phyloP scores from a whole-genome alignment of 495 filamentous ascomycete species.

The Annulohypoxylon bovei region DNA sequence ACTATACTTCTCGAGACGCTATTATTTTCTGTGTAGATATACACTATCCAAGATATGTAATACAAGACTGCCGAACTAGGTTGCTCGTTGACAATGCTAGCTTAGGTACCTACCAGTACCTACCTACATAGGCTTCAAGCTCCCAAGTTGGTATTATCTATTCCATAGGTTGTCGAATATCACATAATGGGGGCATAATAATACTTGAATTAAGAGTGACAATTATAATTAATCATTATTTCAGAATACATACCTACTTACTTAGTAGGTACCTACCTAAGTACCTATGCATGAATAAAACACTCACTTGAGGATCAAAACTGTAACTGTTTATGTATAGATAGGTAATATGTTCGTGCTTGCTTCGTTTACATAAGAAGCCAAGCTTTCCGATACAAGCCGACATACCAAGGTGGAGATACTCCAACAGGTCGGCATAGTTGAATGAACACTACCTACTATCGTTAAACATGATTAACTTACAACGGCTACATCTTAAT shows the following conservation, averaged over 20 bases:
- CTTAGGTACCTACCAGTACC: neutral
- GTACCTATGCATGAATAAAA: no score
- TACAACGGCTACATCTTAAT: neutral
- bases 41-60: neutral
- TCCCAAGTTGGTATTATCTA: no score
- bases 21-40: neutral
- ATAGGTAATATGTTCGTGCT: no score
- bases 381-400: slow-evolving; percentile 8
- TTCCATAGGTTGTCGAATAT: no score
- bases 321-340: no score
- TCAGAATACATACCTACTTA: no score
- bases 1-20: neutral
- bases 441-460: neutral
- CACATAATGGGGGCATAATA: no score
- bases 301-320: no score
- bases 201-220: no score
- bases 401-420: slow-evolving; percentile 2
- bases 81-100: neutral
- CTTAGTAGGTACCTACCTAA: no score
- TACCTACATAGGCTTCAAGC: no score
- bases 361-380: neutral
- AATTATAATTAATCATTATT: no score
- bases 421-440: neutral
- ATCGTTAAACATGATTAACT: neutral
- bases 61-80: neutral